Percentiles rank a stretch among this genome's conserved stretches.
These are phyloP conservation scores for Wallacemonas rigidus DNA, from an alignment of 208 protist species.

Conservation along the genomic window DNA sequence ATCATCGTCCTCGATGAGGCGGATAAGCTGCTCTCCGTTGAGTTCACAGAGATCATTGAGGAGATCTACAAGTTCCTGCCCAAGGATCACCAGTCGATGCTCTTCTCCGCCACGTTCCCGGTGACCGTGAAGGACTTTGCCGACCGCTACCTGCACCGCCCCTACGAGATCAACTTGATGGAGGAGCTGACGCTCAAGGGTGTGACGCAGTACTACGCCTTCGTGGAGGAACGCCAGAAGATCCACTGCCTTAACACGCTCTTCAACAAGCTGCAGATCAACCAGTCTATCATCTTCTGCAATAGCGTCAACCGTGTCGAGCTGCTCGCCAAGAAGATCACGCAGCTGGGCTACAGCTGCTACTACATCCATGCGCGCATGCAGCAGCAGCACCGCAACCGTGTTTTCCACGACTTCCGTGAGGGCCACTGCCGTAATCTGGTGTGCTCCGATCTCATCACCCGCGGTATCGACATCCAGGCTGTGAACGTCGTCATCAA, in stretches of 20 bases:
- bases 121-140: constrained; percentile 95
- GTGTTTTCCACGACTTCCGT: constrained; percentile 99
- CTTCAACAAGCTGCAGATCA: constrained; percentile 99
- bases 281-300: constrained; percentile 99
- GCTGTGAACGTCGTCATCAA: constrained; percentile 99
- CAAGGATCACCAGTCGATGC: constrained; percentile 93
- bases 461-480: constrained; percentile 99
- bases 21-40: constrained; percentile 98
- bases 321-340: constrained; percentile 99
- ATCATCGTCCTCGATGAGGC: constrained; percentile 98
- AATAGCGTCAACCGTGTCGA: constrained; percentile 99
- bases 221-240: constrained; percentile 99
- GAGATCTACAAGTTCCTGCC: constrained; percentile 94
- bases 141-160: constrained; percentile 93
- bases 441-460: constrained; percentile 99
- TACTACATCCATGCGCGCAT: constrained; percentile 99
- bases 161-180: constrained; percentile 99
- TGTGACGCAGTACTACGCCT: constrained; percentile 99
- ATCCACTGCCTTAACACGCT: constrained; percentile 99
- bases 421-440: constrained; percentile 98
- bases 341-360: constrained; percentile 98
- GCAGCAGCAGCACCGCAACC: constrained; percentile 97
- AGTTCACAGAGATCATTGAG: constrained; percentile 97
- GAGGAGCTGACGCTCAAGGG: constrained; percentile 98
- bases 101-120: constrained; percentile 99